These are phyloP conservation scores for Symbiodinium natans DNA, from an alignment of 73 alveolate species.

Conservation along the genomic window DNA sequence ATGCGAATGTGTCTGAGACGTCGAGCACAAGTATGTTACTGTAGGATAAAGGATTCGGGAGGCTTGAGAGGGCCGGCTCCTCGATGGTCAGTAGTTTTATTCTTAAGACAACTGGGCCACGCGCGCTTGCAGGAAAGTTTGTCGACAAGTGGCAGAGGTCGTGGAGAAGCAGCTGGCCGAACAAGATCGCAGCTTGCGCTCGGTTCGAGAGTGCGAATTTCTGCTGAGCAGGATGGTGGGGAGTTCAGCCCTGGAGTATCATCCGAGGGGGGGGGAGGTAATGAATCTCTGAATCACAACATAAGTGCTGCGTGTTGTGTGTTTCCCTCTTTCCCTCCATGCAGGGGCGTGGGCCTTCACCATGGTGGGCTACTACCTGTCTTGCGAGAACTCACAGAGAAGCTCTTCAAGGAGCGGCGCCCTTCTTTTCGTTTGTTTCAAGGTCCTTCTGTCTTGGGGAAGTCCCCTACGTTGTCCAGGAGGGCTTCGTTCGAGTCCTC, in stretches of 20 bases:
- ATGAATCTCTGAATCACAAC: too few species aligned
- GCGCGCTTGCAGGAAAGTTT: conserved; percentile 15
- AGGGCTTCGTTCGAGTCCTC: conserved; percentile 95
- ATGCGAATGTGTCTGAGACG: background rate
- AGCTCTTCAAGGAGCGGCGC: conserved; percentile 96
- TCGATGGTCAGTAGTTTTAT: too few species aligned
- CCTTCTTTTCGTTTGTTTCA: too few species aligned
- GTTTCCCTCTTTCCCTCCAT: background rate
- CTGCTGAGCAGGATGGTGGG: conserved; percentile 51
- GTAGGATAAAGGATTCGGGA: too few species aligned
- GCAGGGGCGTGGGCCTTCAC: conserved; percentile 99
- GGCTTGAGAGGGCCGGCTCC: too few species aligned
- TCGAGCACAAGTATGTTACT: too few species aligned
- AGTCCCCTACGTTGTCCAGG: conserved; percentile 4
- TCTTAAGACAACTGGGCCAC: too few species aligned
- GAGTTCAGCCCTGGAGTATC: too few species aligned
- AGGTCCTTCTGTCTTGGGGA: too few species aligned
- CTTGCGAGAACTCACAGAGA: conserved; percentile 98
- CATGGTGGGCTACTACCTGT: conserved; percentile 99
- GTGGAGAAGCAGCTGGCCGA: conserved; percentile 35
- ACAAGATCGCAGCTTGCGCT: conserved; percentile 36
- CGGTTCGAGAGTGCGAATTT: conserved; percentile 62
- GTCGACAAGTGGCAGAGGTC: conserved; percentile 9
- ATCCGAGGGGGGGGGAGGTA: too few species aligned
- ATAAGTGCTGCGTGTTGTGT: too few species aligned